These are phyloP conservation scores for Mucor indicus DNA, from an alignment of 371 early-diverging fungal genomes.

Conservation along the genomic window DNA sequence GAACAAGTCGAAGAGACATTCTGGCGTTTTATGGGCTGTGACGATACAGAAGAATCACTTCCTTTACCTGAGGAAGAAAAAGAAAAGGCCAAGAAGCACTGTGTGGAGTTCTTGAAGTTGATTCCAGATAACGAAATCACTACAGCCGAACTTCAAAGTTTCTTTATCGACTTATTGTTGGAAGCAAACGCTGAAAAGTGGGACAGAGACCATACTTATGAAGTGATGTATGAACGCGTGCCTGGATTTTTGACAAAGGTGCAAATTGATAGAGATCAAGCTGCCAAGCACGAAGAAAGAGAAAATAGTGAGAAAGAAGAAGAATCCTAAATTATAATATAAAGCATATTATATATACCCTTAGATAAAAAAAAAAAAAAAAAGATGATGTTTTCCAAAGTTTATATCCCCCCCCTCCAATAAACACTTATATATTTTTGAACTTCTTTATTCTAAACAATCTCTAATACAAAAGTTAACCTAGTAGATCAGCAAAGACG, in stretches of 20 bases:
- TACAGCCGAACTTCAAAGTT: constrained; percentile 48
- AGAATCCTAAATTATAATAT: too few species aligned
- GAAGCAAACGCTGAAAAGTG: constrained; percentile 15
- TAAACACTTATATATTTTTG: too few species aligned
- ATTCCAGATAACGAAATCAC: constrained; percentile 40
- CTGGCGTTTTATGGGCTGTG: constrained; percentile 41
- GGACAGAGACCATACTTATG: constrained; percentile 5
- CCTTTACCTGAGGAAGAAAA: constrained; percentile 11
- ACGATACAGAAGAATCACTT: constrained; percentile 19
- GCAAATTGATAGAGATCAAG: constrained; percentile 26
- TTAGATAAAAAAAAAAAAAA: too few species aligned
- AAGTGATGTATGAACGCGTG: constrained; percentile 10
- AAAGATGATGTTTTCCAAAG: too few species aligned
- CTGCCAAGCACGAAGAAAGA: constrained; percentile 13
- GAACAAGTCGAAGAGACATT: constrained; percentile 63
- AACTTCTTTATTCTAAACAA: too few species aligned
- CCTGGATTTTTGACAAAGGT: constrained; percentile 25
- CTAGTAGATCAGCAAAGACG: constrained; percentile 46
- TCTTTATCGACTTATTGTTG: constrained; percentile 27
- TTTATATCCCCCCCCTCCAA: too few species aligned
- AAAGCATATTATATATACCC: too few species aligned
- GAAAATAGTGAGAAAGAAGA: not conserved
- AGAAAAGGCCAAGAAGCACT: not conserved
- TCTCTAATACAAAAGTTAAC: too few species aligned
- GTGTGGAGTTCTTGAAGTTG: constrained; percentile 8